Evolutionary conservation across 352 stramenopile species (phyloP), one percentile per base, ranked within the genome.

Genomic region (Blastocystis sp.): DNA sequence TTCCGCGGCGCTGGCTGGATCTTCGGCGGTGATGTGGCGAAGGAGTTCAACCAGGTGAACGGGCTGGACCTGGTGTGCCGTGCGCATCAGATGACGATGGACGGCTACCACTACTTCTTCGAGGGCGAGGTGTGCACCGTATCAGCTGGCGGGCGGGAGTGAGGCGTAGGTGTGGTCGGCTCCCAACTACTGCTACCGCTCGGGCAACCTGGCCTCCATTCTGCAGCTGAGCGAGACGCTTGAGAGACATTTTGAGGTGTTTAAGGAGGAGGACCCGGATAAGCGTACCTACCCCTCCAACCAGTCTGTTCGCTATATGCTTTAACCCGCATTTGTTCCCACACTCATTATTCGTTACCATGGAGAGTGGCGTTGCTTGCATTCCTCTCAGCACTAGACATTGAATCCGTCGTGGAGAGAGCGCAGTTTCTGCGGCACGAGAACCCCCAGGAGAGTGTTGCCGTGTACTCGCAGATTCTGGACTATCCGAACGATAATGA

Each of bases 201-300:
- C 96, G 89, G 96, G 96, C 43, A 99, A 99, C 90, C 95, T 98
- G 5, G 97, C 96, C 10, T 95, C 96, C 43, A 99, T 99, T 91
- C 91, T 99, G 86, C 96, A 99, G 90, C 90, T 99, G 56, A 96
- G 99, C 91, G 97, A 99, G 91, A 96, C 98, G 89, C 89, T 97
- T 34, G 88, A 62, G 28, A 28, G 53, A 53, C 52, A 59, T 62
- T 45, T 89, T 65, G 76, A 96, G 92, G 98, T 98, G 90, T 99
- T 99, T 90, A 96, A 99, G 91, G 96, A 96, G 2, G 96, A 96
- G 17, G 96, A 96, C 60, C 95, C 98, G 90, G 96, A 99, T 86
- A 94, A 94, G 5, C 92, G 97, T 88, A 96, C 96, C 28, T 94
- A 98, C 34, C 96, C 96, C 43, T 93, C 96, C 59, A 98, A 98